These are phyloP conservation scores for Marchantia polymorpha DNA, from an alignment of 225 moss, liverwort and hornwort genomes.

Conservation along the genomic window DNA sequence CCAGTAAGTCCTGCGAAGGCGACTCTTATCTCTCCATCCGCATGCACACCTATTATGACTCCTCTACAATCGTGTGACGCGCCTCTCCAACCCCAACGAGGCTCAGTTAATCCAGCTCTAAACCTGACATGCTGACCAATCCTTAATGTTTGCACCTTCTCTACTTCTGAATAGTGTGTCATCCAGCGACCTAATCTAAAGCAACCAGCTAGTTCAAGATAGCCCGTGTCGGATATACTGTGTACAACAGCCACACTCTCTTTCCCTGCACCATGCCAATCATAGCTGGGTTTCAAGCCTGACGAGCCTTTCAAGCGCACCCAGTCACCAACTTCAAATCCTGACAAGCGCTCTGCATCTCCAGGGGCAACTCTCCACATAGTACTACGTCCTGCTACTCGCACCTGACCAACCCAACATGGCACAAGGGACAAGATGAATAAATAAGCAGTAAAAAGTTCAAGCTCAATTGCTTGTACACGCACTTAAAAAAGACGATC, in stretches of 20 bases:
- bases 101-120: conserved; percentile 34
- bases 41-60: conserved; percentile 48
- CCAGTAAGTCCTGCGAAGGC: conserved; percentile 43
- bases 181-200: conserved; percentile 50
- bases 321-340: conserved; percentile 55
- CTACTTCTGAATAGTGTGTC: conserved; percentile 51
- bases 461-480: not conserved
- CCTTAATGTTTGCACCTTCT: conserved; percentile 35
- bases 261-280: conserved; percentile 54
- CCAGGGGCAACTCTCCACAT: conserved; percentile 50
- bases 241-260: conserved; percentile 52
- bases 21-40: conserved; percentile 47
- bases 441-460: not conserved
- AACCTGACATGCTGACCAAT: conserved; percentile 47
- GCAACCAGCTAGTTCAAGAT: conserved; percentile 47
- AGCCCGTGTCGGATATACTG: conserved; percentile 51
- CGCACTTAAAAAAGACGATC: not conserved
- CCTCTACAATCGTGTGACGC: conserved; percentile 39
- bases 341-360: conserved; percentile 47
- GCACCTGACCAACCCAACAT: conserved; percentile 31
- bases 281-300: conserved; percentile 46
- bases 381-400: conserved; percentile 45
- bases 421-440: not conserved
- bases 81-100: conserved; percentile 53
- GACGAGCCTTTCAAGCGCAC: conserved; percentile 37